These are phyloP conservation scores for Odontarrhena argentea DNA, from an alignment of 345 rosid genomes.

Conservation along the genomic window DNA sequence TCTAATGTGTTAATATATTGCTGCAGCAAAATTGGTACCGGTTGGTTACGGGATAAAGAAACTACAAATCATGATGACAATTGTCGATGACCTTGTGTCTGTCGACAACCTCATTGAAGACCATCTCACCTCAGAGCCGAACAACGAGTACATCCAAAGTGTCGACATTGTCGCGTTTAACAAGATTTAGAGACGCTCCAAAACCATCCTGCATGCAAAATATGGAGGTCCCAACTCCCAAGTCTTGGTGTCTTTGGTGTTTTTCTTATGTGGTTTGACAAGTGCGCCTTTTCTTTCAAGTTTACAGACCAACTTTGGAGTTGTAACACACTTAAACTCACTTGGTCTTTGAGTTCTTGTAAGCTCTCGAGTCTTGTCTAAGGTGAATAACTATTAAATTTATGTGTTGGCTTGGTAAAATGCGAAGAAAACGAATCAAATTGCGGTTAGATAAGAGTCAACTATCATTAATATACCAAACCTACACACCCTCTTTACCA, in stretches of 20 bases:
- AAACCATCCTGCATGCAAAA: not conserved
- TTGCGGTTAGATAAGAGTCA: too few relatives aligned
- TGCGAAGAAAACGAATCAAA: not conserved
- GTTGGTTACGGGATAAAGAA: conserved; percentile 98
- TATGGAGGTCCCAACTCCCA: not conserved
- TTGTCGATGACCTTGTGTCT: conserved; percentile 87
- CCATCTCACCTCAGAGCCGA: conserved; percentile 69
- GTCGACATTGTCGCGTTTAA: conserved; percentile 95
- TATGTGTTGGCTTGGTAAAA: conserved; percentile 1
- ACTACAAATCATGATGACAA: conserved; percentile 82
- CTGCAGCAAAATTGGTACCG: conserved; percentile 75
- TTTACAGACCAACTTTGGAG: conserved; percentile 4
- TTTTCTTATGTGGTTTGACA: not conserved
- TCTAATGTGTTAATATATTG: conserved; percentile 3
- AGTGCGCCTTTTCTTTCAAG: not conserved
- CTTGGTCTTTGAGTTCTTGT: not conserved
- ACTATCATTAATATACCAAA: too few relatives aligned
- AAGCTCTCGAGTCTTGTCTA: not conserved
- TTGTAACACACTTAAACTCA: not conserved
- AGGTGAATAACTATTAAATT: not conserved
- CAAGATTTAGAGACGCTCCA: conserved; percentile 57
- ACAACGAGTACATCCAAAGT: conserved; percentile 75
- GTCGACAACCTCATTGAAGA: conserved; percentile 81
- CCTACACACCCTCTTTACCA: not conserved
- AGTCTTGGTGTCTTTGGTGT: conserved; percentile 4